Conservation (phyloP, 2,329 filamentous ascomycete genomes). For the Aspergillus aculeatinus region DNA sequence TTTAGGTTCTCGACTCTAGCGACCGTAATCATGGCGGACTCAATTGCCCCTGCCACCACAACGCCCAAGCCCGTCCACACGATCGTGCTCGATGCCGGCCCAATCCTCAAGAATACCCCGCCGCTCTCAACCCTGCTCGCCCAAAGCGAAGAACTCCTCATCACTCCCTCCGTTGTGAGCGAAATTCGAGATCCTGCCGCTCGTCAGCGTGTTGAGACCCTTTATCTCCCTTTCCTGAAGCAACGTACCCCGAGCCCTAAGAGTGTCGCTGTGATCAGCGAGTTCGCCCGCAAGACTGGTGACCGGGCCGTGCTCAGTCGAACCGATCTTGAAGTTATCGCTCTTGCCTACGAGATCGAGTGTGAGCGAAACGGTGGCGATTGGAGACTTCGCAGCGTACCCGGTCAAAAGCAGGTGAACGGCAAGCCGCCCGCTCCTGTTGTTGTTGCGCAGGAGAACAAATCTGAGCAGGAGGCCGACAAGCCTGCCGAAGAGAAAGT, state of each 20-base stretch:
- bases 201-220: slow-evolving; percentile 75
- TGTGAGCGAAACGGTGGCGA: slow-evolving; percentile 86
- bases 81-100: slow-evolving; percentile 85
- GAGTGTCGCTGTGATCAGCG: slow-evolving; percentile 75
- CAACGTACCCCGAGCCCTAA: slow-evolving; percentile 71
- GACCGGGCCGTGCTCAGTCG: slow-evolving; percentile 84
- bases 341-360: slow-evolving; percentile 91
- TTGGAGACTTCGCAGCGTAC: slow-evolving; percentile 75
- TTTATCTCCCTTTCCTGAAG: slow-evolving; percentile 79
- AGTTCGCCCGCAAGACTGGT: slow-evolving; percentile 86
- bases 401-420: slow-evolving; percentile 76
- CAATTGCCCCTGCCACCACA: slow-evolving; percentile 37
- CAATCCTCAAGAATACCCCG: slow-evolving; percentile 90
- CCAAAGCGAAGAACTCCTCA: slow-evolving; percentile 74
- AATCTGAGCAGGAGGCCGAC: slow-evolving; percentile 28
- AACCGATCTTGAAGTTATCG: slow-evolving; percentile 85
- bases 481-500: slow-evolving; percentile 14
- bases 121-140: slow-evolving; percentile 76
- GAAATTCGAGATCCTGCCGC: slow-evolving; percentile 87
- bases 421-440: slow-evolving; percentile 57
- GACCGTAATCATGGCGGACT: slow-evolving; percentile 24
- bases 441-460: slow-evolving; percentile 34
- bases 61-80: slow-evolving; percentile 70
- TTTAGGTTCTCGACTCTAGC: background rate
- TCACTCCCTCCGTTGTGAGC: slow-evolving; percentile 77